Evolutionary conservation across 1,284 basidiomycete species (phyloP).

Genomic region (Peniophora sp.): DNA sequence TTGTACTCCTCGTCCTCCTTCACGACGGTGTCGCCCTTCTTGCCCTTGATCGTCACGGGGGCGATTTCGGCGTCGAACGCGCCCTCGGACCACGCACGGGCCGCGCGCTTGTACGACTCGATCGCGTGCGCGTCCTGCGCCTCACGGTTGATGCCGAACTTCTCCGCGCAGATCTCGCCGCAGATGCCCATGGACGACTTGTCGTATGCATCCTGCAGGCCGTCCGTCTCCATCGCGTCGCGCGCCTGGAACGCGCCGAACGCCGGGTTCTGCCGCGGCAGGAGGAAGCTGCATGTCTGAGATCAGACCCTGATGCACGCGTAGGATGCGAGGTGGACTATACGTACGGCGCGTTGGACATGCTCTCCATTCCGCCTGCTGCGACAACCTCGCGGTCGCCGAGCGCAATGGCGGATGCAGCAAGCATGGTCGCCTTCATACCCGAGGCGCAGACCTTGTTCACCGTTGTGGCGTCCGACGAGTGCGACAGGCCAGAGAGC

Average conservation of each 20-base stretch:
- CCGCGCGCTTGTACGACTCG: constrained; percentile 91
- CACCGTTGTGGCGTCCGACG: constrained; percentile 95
- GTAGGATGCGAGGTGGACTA: neutral
- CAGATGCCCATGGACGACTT: constrained; percentile 96
- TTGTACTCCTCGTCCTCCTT: constrained; percentile 98
- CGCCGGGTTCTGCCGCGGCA: constrained; percentile 79
- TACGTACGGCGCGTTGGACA: constrained; percentile 90
- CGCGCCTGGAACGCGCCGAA: constrained; percentile 87
- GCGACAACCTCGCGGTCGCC: constrained; percentile 85
- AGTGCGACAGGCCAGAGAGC: constrained; percentile 71
- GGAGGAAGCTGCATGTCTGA: constrained; percentile 64
- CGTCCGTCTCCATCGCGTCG: constrained; percentile 90
- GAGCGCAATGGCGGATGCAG: constrained; percentile 82
- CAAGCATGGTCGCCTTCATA: constrained; percentile 91
- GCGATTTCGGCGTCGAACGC: constrained; percentile 87
- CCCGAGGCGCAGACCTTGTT: constrained; percentile 99
- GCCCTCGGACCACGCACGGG: constrained; percentile 83
- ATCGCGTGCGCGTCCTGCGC: constrained; percentile 87
- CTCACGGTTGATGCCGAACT: constrained; percentile 79
- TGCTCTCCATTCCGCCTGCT: constrained; percentile 96
- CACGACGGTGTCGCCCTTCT: constrained; percentile 88
- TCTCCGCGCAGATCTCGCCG: constrained; percentile 82
- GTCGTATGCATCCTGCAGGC: constrained; percentile 95
- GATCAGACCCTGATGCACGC: constrained; percentile 2
- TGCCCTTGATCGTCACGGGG: constrained; percentile 89